Base-by-base conservation (phyloP, 2,329 filamentous ascomycete species). In the Trichophyton verrucosum region DNA sequence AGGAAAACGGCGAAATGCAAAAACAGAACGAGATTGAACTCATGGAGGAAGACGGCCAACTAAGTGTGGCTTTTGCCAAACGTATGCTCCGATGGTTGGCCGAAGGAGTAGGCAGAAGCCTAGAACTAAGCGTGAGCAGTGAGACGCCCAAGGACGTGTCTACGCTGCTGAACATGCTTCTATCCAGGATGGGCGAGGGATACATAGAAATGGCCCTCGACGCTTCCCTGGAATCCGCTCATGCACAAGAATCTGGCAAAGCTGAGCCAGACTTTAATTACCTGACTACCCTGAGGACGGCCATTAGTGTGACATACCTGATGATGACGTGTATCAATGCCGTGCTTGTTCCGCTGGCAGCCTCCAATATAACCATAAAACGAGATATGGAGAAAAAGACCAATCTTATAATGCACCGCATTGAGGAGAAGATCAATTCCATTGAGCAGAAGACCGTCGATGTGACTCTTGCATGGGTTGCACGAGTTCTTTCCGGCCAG, bases 31-130 rank as follows among this genome's bases (percentile, higher is more conserved):
- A 96, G 59, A 90, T 95, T 61, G 91, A 95, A 70, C 88, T 97
- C 36, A 86, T 87, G 0, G 94, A 97, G 62, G 86, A 92, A 69
- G 92, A 99, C 69, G 94, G 94, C 38, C 80, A 85, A 61, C 78
- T 97, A 27, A 92, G 86, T 66, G 79, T 95, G 3, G 80, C 84
- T n/a, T 91, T 88, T 71, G 89, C 91, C n/a, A 97, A 97, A 76
- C 84, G 94, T 61, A 99, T 99, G 91, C 82, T 99, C 63, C 95
- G 89, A 71, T 99, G 94, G 94, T 78, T 99, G 46, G 94, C 94
- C 1, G 94, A 99, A 77, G 91, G 89, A 64, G 92, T 99, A 24
- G 88, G 94, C 44, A 82, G 94, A 64, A 90, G 91, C 0, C 80
- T 99, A 8, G 94, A 99, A 73, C 80, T 99, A n/a, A 91, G 89